Conservation (phyloP, 164 flowering plant species). For the Hamamelis virginiana region DNA sequence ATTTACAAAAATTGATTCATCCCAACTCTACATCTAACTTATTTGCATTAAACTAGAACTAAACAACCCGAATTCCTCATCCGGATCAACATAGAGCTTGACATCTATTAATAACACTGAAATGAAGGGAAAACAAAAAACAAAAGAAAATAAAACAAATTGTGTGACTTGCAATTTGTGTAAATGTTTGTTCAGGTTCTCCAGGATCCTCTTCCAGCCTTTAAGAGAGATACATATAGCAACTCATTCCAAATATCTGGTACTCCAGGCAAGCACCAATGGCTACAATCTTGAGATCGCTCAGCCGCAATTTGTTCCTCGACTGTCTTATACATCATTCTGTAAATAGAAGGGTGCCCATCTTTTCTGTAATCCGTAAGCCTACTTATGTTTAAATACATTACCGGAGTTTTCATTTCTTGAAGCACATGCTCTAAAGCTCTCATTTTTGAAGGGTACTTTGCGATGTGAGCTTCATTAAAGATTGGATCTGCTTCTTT, state of each 20-base stretch:
- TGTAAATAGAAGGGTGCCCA: slow-evolving; percentile 81
- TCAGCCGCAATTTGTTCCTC: slow-evolving; percentile 41
- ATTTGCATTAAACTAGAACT: background rate
- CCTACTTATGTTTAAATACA: slow-evolving; percentile 69
- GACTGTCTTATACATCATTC: slow-evolving; percentile 42
- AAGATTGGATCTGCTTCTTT: slow-evolving; percentile 70
- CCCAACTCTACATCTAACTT: background rate
- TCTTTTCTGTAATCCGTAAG: slow-evolving; percentile 82
- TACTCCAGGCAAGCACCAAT: slow-evolving; percentile 93
- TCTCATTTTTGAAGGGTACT: slow-evolving; percentile 76
- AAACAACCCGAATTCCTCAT: background rate
- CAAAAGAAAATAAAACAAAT: slow-evolving; percentile 7
- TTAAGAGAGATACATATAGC: slow-evolving; percentile 64
- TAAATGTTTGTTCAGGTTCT: slow-evolving; percentile 2
- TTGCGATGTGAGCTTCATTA: slow-evolving; percentile 42
- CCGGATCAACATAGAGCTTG: background rate
- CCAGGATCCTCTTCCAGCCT: slow-evolving; percentile 41
- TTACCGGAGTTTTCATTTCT: slow-evolving; percentile 58
- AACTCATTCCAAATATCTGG: slow-evolving; percentile 91
- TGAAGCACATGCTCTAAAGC: slow-evolving; percentile 49
- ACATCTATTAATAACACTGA: background rate
- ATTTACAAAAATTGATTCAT: background rate
- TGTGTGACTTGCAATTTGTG: too few species aligned
- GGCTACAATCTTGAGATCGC: slow-evolving; percentile 76
- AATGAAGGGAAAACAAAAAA: too few species aligned